These are phyloP conservation scores for Narthecium ossifragum DNA, from an alignment of 106 monocot species.

Conservation along the genomic window DNA sequence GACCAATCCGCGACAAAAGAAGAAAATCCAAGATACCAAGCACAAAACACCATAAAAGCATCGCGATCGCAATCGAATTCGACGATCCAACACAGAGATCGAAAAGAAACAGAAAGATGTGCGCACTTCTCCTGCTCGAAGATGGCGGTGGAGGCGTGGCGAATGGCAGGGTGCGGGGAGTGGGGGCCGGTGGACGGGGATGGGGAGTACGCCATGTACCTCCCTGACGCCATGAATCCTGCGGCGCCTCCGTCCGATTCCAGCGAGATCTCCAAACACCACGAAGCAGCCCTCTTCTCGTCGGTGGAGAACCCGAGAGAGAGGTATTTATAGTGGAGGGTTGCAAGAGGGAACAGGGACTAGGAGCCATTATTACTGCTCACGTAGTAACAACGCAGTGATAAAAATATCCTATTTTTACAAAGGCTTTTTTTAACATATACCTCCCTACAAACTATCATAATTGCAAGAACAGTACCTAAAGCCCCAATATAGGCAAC, in stretches of 20 bases:
- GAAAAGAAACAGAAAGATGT: neutral
- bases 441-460: neutral
- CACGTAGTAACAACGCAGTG: neutral
- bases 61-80: neutral
- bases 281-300: too few species aligned
- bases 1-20: neutral
- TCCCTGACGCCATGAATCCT: conserved; percentile 45
- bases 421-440: neutral
- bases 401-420: neutral
- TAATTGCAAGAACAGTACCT: neutral
- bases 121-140: conserved; percentile 79
- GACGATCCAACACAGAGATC: neutral
- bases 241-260: conserved; percentile 1
- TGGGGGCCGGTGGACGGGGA: conserved; percentile 72
- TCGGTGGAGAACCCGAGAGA: neutral
- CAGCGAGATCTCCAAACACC: neutral
- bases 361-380: neutral
- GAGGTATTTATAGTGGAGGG: neutral
- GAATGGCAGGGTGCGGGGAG: conserved; percentile 57
- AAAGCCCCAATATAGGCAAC: neutral
- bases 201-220: conserved; percentile 91
- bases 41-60: neutral
- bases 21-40: neutral
- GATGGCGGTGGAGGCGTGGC: conserved; percentile 42
- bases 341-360: neutral